Percentiles rank a stretch among this genome's conserved stretches.
These are phyloP conservation scores for Saccharomycopsis fermentans DNA, from an alignment of 805 yeast species.

Conservation along the genomic window DNA sequence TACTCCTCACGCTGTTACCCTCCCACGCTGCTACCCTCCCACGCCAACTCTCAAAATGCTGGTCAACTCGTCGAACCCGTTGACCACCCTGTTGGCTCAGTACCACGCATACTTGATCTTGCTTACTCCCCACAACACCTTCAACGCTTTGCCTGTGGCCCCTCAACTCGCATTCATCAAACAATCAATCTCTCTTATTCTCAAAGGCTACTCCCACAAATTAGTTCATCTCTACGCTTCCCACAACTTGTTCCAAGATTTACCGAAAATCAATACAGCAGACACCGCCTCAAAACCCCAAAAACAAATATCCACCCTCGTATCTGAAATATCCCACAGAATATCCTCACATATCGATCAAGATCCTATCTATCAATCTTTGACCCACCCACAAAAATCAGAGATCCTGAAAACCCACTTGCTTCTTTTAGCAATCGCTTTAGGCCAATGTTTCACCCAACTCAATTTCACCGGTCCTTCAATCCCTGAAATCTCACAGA, in stretches of 20 bases:
- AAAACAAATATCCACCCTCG: neutral
- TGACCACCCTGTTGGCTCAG: neutral
- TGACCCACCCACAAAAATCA: neutral
- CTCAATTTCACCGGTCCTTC: constrained; percentile 79
- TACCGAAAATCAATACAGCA: constrained; percentile 12
- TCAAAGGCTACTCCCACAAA: constrained; percentile 21
- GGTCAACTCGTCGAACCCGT: neutral
- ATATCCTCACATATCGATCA: neutral
- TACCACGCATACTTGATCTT: constrained; percentile 6
- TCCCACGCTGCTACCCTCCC: too few relatives aligned
- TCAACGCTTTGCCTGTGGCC: constrained; percentile 13
- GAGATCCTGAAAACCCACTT: neutral
- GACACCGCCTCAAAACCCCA: too few relatives aligned
- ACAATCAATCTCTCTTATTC: constrained; percentile 14
- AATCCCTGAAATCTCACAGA: constrained; percentile 22
- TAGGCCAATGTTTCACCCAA: constrained; percentile 62
- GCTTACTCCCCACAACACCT: constrained; percentile 6
- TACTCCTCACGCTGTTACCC: too few relatives aligned
- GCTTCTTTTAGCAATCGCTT: constrained; percentile 39
- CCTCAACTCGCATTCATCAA: neutral
- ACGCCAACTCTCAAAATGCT: too few relatives aligned
- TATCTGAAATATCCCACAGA: neutral
- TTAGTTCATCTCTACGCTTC: constrained; percentile 3
- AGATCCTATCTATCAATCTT: neutral
- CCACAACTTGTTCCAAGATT: constrained; percentile 1